Evolutionary conservation across 2,329 filamentous ascomycete genomes (phyloP), one percentile per base, ranked within the genome.

Genomic region (Scolecobasidium constrictum): DNA sequence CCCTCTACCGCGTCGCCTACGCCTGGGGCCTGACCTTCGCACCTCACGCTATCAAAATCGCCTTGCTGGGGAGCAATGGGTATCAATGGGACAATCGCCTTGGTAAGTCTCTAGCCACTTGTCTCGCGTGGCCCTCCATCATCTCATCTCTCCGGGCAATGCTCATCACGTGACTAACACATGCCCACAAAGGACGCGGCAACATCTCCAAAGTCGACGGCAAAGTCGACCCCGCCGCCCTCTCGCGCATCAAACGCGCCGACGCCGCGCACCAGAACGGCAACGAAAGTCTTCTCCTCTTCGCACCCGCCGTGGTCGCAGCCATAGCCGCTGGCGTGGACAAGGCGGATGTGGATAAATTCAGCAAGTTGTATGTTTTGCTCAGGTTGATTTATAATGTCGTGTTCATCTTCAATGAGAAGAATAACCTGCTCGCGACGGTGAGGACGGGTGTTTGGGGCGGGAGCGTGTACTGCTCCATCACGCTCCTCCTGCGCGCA

Each of bases 201-300:
- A 41, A 41, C 26, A 41, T 41, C 21, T 16, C 12, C 39, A 18
- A 12, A n/a, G n/a, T n/a, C 7, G 39, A 41, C 16, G 9, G 7
- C 34, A 36, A 41, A 19, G 40, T 67, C 3, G 51, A 60, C 11
- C 49, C 59, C 1, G 54, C 58, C 11, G 54, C 52, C 4, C 66
- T 61, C 47, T 61, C 58, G 9, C 57, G 53, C 5, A 69, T 60
- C 41, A 65, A 71, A 52, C 65, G 68, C 34, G 57, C 61, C 19
- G 60, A 66, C 45, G 58, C 63, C 5, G 68, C 65, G 22, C 66
- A 71, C 47, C 55, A 60, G 19, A 71, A 70, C 48, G 59, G 61
- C 22, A 56, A 69, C 48, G 67, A 72, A 54, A 67, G 62, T 41
- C 54, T 70, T 43, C 63, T 67, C 1, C 47, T 71, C 5, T 69